A percentile compares a stretch with the other conserved stretches of the same genome.
Evolutionary conservation across 768 basidiomycete genomes (phyloP).

Genomic region (Wakefieldia striispora): DNA sequence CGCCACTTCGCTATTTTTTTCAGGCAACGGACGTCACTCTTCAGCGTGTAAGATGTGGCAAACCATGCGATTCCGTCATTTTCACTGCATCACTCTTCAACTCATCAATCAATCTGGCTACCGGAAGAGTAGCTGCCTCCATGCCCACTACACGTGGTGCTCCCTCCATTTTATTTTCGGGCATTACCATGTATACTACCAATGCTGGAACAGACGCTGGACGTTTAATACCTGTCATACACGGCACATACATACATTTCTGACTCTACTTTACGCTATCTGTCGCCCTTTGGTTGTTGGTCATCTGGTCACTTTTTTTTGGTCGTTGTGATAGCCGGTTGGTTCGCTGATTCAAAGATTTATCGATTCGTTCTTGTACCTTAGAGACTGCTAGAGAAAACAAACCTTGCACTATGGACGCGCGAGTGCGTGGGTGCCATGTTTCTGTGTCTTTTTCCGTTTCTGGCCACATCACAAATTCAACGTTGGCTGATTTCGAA

Average conservation of each 20-base stretch:
- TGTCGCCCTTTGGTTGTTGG: conserved; percentile 6
- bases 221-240: conserved; percentile 27
- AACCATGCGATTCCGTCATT: not conserved
- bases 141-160: not conserved
- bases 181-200: conserved; percentile 13
- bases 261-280: conserved; percentile 13
- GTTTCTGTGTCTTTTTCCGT: conserved; percentile 1
- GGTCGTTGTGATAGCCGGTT: conserved; percentile 6
- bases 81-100: not conserved
- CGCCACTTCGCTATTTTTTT: not conserved
- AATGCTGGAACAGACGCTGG: conserved; percentile 27
- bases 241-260: conserved; percentile 12
- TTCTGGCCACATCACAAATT: conserved; percentile 11
- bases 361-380: conserved; percentile 10
- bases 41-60: not conserved
- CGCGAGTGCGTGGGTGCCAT: no score
- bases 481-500: not conserved
- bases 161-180: not conserved
- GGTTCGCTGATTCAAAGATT: conserved; percentile 4
- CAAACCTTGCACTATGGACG: no score
- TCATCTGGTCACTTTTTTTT: conserved; percentile 6
- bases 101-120: not conserved
- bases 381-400: conserved; percentile 8
- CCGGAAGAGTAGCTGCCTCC: not conserved
- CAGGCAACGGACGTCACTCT: no score